These are phyloP conservation scores for Hanseniaspora vineae DNA, from an alignment of 805 yeast species.

Conservation along the genomic window DNA sequence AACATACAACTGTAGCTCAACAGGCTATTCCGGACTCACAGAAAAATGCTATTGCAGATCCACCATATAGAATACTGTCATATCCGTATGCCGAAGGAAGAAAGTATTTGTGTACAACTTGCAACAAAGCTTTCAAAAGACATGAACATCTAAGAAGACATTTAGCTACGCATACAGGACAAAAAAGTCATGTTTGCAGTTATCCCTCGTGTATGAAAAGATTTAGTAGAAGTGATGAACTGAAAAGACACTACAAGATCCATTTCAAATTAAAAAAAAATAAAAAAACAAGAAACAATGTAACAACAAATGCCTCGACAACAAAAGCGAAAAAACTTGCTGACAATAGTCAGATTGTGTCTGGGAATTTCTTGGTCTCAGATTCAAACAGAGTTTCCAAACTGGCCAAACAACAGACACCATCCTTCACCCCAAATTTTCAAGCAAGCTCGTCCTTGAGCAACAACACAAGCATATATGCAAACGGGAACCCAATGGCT, in stretches of 20 bases:
- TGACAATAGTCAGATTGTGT: background rate
- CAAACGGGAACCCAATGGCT: no score
- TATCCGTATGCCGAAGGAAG: background rate
- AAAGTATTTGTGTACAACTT: constrained; percentile 62
- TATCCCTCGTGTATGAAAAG: constrained; percentile 76
- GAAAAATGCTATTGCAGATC: background rate
- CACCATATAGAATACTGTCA: background rate
- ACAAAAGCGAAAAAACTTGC: background rate
- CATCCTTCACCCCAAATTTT: no score
- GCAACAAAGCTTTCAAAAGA: constrained; percentile 78
- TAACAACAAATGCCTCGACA: constrained; percentile 5
- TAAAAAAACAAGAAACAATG: constrained; percentile 27
- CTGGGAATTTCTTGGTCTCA: no score
- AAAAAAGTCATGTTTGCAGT: constrained; percentile 76
- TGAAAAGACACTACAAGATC: constrained; percentile 74
- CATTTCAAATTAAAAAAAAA: constrained; percentile 47
- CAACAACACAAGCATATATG: no score
- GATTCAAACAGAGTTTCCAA: no score
- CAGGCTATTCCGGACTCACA: no score
- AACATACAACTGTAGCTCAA: no score
- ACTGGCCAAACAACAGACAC: no score
- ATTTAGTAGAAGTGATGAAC: constrained; percentile 71
- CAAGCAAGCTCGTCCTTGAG: no score
- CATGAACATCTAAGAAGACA: constrained; percentile 87
- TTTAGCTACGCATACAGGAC: constrained; percentile 87